Conservation (phyloP, 768 basidiomycete genomes). For the Podaxis sp. region DNA sequence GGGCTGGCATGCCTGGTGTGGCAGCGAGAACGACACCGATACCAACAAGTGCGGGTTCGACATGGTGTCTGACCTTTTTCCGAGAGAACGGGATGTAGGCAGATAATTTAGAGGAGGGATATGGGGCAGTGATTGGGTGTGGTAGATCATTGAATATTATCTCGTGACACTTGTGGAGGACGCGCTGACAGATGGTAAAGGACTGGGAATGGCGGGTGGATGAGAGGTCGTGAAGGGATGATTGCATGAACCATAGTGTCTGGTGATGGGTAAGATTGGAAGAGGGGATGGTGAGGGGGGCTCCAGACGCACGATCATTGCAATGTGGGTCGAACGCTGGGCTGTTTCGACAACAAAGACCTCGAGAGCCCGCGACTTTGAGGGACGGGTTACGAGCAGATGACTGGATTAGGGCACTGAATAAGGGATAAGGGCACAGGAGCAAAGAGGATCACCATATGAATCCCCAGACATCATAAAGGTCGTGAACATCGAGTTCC, state of each 20-base stretch:
- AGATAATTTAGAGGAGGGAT: slow-evolving; percentile 53
- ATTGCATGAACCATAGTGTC: slow-evolving; percentile 99
- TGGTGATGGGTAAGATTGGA: slow-evolving; percentile 11
- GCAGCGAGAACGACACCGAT: slow-evolving; percentile 80
- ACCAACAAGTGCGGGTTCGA: slow-evolving; percentile 77
- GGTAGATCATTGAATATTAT: slow-evolving; percentile 93
- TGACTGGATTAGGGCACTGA: slow-evolving; percentile 51
- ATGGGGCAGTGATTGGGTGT: slow-evolving; percentile 59
- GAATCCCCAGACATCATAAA: slow-evolving; percentile 87
- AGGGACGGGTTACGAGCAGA: slow-evolving; percentile 88
- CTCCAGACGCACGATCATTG: slow-evolving; percentile 78
- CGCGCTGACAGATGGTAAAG: slow-evolving; percentile 88
- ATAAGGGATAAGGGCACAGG: slow-evolving; percentile 13
- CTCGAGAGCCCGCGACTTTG: slow-evolving; percentile 89
- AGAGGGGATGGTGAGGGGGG: slow-evolving; percentile 10
- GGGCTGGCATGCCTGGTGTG: slow-evolving; percentile 65
- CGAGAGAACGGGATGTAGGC: slow-evolving; percentile 36
- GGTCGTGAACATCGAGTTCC: slow-evolving; percentile 61
- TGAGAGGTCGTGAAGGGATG: slow-evolving; percentile 80
- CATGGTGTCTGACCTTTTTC: slow-evolving; percentile 67
- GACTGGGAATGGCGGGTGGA: slow-evolving; percentile 57
- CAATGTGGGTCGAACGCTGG: slow-evolving; percentile 90
- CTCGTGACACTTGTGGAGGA: slow-evolving; percentile 88
- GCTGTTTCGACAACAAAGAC: slow-evolving; percentile 88
- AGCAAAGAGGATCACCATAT: slow-evolving; percentile 54